Base-by-base conservation (phyloP, 805 yeast genomes). In the Sugiyamaella qingdaonensis region DNA sequence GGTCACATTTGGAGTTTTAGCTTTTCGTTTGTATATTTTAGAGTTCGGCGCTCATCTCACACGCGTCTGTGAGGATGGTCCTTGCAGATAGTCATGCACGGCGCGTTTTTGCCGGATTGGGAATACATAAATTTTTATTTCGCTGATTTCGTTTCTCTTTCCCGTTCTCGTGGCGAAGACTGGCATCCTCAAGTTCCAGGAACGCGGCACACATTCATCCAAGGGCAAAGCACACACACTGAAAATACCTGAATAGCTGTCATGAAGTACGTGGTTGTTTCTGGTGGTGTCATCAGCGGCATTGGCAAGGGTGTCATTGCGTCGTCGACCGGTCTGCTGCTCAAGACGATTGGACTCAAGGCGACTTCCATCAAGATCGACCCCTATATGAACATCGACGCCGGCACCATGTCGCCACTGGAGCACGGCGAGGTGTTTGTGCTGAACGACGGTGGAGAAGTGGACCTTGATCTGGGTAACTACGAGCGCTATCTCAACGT, bases 401-500 rank as follows among this genome's bases (percentile, higher is more conserved):
- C 99, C 37, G 99, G 99, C 64, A 94, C 99, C 44, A 94, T 94
- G 99, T 88, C 97, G 41, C 99, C 99, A 19, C 77, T 94, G 68
- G 99, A 94, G 73, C 99, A 94, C 69, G 99, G 99, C 64, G 99
- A 94, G 73, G 96, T 96, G 69, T 94, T 94, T 69, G 98, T 94
- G 50, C 78, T 94, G 67, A 88, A 92, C 70, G 99, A 94, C 69
- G 99, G 99, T 71, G 99, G 99, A 64, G 99, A 94, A 74, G 96
- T 92, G 46, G 99, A 94, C 74, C 80, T 94, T 68, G 99, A 94
- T 75, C 78, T 94, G 62, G 99, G 99, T 69, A 94, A 94, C 75
- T 94, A 94, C 72, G 99, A 94, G 77, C 84, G 99, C 68, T 94
- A 94, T 74, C 78, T 94, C 62, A 91, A 91, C 70, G 88, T 92